Evolutionary conservation across 108 stramenopile species (phyloP).

Genomic region (Pseudonitzschia delicatissima): DNA sequence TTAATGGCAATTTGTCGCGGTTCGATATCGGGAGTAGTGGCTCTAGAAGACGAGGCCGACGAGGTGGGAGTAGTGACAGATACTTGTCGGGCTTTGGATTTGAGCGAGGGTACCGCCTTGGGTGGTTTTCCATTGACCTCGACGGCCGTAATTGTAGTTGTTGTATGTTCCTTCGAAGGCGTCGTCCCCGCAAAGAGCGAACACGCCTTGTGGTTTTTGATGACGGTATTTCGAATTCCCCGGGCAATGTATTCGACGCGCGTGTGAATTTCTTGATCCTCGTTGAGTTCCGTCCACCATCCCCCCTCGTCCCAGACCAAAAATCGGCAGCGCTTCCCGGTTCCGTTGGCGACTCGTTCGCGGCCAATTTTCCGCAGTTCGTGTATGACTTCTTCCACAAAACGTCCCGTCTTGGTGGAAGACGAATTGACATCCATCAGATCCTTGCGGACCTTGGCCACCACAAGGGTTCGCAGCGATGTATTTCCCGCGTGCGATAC

Average conservation of each 20-base stretch:
- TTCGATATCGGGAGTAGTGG: background rate
- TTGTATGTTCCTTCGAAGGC: background rate
- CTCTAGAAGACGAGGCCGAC: background rate
- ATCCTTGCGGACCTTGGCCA: background rate
- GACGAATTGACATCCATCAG: background rate
- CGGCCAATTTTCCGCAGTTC: background rate
- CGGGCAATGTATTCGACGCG: constrained; percentile 6
- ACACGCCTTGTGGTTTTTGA: no score
- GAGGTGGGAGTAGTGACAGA: background rate
- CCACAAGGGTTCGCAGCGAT: background rate
- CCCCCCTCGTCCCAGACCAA: constrained; percentile 7
- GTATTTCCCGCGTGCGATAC: background rate
- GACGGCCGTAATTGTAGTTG: background rate
- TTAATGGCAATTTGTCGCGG: no score
- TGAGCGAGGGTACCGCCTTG: background rate
- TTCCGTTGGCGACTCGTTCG: background rate
- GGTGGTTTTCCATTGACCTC: background rate
- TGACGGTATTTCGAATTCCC: background rate
- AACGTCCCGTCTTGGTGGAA: background rate
- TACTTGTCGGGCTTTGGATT: background rate
- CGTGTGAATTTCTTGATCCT: background rate
- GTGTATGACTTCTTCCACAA: background rate
- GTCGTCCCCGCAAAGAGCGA: no score
- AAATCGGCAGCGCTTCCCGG: background rate
- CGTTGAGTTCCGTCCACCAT: background rate